Evolutionary conservation across 192 early-diverging fungal genomes (phyloP).

Genomic region (Funneliformis mosseae): DNA sequence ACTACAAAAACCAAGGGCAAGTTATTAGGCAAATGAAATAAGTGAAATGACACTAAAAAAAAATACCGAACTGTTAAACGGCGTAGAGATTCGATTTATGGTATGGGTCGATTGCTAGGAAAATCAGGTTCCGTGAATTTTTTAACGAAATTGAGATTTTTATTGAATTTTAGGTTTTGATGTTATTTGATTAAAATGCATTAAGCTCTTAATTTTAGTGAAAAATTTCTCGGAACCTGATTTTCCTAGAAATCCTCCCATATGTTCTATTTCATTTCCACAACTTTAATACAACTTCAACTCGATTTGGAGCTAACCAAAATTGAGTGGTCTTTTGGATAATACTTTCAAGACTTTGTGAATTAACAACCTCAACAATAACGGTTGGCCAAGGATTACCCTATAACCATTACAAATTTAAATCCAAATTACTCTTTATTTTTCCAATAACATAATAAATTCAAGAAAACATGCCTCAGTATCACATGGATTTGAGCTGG

Average conservation of each 20-base stretch:
- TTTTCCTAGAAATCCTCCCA: too few relatives aligned
- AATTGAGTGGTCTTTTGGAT: conserved; percentile 19
- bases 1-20: conserved; percentile 12
- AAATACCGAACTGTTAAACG: conserved; percentile 8
- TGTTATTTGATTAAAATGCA: too few relatives aligned
- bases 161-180: too few relatives aligned
- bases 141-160: too few relatives aligned
- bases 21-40: conserved; percentile 16
- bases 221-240: too few relatives aligned
- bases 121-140: too few relatives aligned
- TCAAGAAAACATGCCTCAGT: conserved; percentile 4
- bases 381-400: conserved; percentile 17
- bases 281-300: conserved; percentile 16
- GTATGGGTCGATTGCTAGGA: too few relatives aligned
- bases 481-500: not conserved
- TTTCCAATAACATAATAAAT: conserved; percentile 14
- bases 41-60: conserved; percentile 16
- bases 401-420: conserved; percentile 16
- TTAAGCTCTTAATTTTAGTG: too few relatives aligned
- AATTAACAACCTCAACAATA: conserved; percentile 13
- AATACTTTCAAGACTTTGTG: conserved; percentile 9
- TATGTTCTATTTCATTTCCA: not conserved
- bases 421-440: not conserved
- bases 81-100: too few relatives aligned
- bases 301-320: conserved; percentile 15